Base-by-base conservation (phyloP, 2,329 filamentous ascomycete genomes). In the Nemania sp. region DNA sequence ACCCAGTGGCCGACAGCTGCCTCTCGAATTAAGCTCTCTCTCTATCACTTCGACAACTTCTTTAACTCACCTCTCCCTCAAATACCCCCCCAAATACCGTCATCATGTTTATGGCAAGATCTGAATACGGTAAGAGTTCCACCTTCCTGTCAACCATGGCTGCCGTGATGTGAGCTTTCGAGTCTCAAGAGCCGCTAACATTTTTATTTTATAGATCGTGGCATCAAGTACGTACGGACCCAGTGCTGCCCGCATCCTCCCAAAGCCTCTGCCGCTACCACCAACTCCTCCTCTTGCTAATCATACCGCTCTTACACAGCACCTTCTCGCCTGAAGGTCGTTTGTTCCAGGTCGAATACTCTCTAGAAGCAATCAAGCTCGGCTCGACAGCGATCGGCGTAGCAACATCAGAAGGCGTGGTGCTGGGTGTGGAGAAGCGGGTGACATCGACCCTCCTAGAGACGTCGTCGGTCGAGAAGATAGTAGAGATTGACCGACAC, bases 291-390 rank as follows among this genome's bases (percentile, higher is more conserved):
- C 47, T 29, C 52, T 24, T 63, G 53, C 64, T 55, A 54, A 66
- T 71, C 38, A 54, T 57, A 58, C 24, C 43, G 27, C 58, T 67
- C 60, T 24, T 22, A 20, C 66, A 68, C 80, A 97, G 93, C 89
- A 99, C 96, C 88, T 99, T 99, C 89, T 99, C 96, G 77, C 96
- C 96, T 70, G 96, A 99, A 89, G 96, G 96, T 79, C 96, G 96
- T 84, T 93, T 99, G 82, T 99, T 99, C 89, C 96, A 99, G 87
- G 96, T 99, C 86, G 96, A 99, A 92, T 99, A 99, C 90, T 98
- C 96, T 68, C 92, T 99, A 82, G 96, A 99, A 87, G 96, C 96
- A 83, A 99, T 99, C 89, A 99, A 99, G 87, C 93, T 98, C 75
- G 96, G 96, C 75, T 97, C 93, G 77, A 99, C 96, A 75, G 96